Conservation (phyloP, 2,329 filamentous ascomycete species). For the Sclerotinia borealis region DNA sequence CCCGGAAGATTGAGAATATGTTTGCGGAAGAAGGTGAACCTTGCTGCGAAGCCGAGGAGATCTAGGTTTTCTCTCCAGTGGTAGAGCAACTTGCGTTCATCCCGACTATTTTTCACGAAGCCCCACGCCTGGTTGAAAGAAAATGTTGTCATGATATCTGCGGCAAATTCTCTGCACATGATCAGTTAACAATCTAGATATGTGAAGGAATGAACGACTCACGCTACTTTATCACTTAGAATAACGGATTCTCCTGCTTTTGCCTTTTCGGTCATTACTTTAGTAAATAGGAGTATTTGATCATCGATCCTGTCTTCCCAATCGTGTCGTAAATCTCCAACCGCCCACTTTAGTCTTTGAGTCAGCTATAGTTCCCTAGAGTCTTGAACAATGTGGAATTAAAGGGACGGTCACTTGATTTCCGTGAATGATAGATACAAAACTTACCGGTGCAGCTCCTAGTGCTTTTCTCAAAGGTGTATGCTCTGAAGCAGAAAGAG, state of each 20-base stretch:
- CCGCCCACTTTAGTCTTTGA: background rate
- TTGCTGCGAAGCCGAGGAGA: background rate
- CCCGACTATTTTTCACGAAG: constrained; percentile 35
- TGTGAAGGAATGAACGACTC: background rate
- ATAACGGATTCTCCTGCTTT: background rate
- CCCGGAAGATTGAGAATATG: background rate
- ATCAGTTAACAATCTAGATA: background rate
- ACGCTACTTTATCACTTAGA: constrained; percentile 3
- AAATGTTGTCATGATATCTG: constrained; percentile 38
- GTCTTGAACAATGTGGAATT: too few relatives aligned
- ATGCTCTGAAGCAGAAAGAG: background rate
- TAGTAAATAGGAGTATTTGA: background rate
- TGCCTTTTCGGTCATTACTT: background rate
- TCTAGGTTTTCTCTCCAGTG: background rate
- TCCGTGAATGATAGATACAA: background rate
- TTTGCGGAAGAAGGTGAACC: constrained; percentile 6
- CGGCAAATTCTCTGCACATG: constrained; percentile 13
- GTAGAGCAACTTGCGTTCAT: constrained; percentile 34
- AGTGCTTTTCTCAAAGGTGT: constrained; percentile 1
- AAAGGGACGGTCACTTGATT: background rate
- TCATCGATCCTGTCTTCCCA: background rate
- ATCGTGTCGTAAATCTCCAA: background rate
- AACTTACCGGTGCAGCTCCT: background rate
- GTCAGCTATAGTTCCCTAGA: background rate
- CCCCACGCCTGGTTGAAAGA: constrained; percentile 36